Evolutionary conservation across 257 asterid genomes (phyloP), one percentile per base, ranked within the genome.

Genomic region (Gentiana straminea): DNA sequence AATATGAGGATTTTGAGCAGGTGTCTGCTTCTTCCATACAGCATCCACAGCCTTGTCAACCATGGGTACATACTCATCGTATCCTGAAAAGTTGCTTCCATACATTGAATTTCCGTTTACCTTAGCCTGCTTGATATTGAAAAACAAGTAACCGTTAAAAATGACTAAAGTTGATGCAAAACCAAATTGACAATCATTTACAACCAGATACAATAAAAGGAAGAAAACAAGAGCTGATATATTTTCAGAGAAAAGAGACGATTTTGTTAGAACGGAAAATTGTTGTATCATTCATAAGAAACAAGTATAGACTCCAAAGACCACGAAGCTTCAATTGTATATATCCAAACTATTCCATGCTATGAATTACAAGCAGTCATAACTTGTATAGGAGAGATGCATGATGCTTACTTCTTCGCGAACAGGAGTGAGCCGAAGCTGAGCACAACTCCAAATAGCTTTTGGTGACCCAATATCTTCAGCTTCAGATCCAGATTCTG

Each of bases 401-500:
- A 41, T 7, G 46, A 41, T 41, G 35, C 56, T 57, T 73, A 92
- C 99, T 94, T 92, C 99, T 81, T 92, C 99, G 13, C 94, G 94
- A 24, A 92, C 99, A 61, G 99, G 99, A 68, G 99, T 92, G 79
- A 92, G 79, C 53, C 91, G 84, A 64, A 86, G 94, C 59, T 86
- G 95, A 37, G 99, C 80, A 69, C 86, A 92, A 69, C 65, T 86
- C 79, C 88, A 84, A 35, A 65, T 66, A 61, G 94, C 87, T 78
- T 89, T 92, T 10, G 99, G 99, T 13, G 99, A 92, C 69, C 82
- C 79, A 58, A 88, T 86, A 76, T 92, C 99, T 76, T 92, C 99
- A 74, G 99, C 94, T 63, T 92, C 99, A 63, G 99, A 92, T 55
- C 99, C 99, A 61, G 99, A 92, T 72, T 92, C 99, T 4, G 94